Percentiles rank a stretch among this genome's conserved stretches.
These are phyloP conservation scores for Hansenula sp. DNA, from an alignment of 1,139 yeast species.

Conservation along the genomic window DNA sequence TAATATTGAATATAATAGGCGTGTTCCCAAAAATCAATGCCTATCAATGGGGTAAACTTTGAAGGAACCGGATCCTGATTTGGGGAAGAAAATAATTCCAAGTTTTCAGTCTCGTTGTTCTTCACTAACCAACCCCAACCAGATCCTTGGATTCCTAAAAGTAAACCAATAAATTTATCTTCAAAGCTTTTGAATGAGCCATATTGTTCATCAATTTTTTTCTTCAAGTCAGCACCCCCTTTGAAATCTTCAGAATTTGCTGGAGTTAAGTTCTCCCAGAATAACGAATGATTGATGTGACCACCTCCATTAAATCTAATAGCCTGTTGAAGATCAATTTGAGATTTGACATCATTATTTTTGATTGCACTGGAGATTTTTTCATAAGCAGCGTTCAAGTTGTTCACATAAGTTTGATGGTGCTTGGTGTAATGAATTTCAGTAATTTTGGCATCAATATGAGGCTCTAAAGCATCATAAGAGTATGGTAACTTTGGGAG, in stretches of 20 bases:
- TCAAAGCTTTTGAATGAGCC: slow-evolving; percentile 76
- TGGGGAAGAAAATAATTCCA: slow-evolving; percentile 77
- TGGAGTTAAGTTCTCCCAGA: slow-evolving; percentile 91
- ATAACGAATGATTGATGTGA: slow-evolving; percentile 75
- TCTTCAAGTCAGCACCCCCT: slow-evolving; percentile 77
- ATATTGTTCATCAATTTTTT: slow-evolving; percentile 59
- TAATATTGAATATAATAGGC: slow-evolving; percentile 94
- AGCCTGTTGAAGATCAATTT: slow-evolving; percentile 55
- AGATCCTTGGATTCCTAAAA: slow-evolving; percentile 94
- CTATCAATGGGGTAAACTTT: slow-evolving; percentile 69
- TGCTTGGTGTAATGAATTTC: slow-evolving; percentile 87
- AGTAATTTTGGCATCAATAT: slow-evolving; percentile 80
- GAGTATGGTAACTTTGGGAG: slow-evolving; percentile 10
- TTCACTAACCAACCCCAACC: slow-evolving; percentile 96
- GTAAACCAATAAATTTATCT: slow-evolving; percentile 59
- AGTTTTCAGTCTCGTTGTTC: slow-evolving; percentile 65
- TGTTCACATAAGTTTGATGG: slow-evolving; percentile 89
- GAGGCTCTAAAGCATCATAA: slow-evolving; percentile 76
- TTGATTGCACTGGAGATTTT: slow-evolving; percentile 57
- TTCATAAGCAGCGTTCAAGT: slow-evolving; percentile 76
- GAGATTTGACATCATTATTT: slow-evolving; percentile 59
- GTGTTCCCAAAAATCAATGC: slow-evolving; percentile 98
- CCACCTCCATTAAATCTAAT: slow-evolving; percentile 96
- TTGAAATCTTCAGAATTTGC: slow-evolving; percentile 32
- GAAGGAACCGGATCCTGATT: slow-evolving; percentile 82